Base-by-base conservation (phyloP, 2,329 filamentous ascomycete species). In the Sporothrix euskadiensis region DNA sequence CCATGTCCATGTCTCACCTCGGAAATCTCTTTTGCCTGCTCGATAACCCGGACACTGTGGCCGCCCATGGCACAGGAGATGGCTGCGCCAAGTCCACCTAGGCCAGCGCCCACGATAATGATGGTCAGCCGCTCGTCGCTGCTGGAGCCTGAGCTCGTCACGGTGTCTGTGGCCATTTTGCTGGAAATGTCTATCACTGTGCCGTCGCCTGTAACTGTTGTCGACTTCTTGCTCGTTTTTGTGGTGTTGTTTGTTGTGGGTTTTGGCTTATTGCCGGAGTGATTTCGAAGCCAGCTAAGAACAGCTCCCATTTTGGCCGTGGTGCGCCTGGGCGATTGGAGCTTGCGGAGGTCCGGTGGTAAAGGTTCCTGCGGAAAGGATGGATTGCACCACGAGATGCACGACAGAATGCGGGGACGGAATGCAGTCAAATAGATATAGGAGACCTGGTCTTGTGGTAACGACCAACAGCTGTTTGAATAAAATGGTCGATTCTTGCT, bases 221-320 rank as follows among this genome's bases (percentile, higher is more conserved):
- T 35, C 56, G 56, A 35, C 14, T 59, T 59, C 16, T 35, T 30
- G 56, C 14, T 35, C 56, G 30, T 8, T 59, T 32, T 35, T 12
- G 14, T 59, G 56, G 30, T 16, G 12, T 30, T 59, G 56, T 32
- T 59, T 39, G 56, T n/a, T 19, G 30, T 35, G 30, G 56, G 30
- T 16, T 35, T 59, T 4, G 56, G 30, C 16, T 35, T 59, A 30
- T 59, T 59, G 30, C 26, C 26, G 1, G 30, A 59, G 26, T 35
- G 56, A 30, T 59, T 59, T 59, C 56, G 56, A 16, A 59, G 56
- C 56, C 56, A 59, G 56, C 56, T 59, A 30, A 59, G 56, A 59
- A 59, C 56, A 30, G 56, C 56, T 14, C 56, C 56, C 56, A 59
- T 59, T 30, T 35, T 59, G 16, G 56, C 56, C 19, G 16, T 35